Conservation (phyloP, 1,139 yeast genomes). For the Protomyces lactucae-debilis region DNA sequence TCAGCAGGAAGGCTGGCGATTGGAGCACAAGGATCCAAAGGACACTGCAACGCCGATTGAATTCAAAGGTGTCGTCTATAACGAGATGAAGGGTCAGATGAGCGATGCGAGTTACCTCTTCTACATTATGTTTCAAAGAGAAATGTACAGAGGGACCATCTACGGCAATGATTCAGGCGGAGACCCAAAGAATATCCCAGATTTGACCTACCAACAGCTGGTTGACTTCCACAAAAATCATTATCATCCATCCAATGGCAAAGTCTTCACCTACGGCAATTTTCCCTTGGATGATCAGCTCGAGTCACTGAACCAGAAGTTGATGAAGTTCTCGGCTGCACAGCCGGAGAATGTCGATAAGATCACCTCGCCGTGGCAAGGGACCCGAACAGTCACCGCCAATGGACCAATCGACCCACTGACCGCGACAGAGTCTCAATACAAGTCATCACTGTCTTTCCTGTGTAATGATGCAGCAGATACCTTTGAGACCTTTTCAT, state of each 20-base stretch:
- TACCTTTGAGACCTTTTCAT: constrained; percentile 62
- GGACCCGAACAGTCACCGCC: constrained; percentile 42
- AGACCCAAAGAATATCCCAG: constrained; percentile 76
- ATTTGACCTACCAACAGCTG: constrained; percentile 67
- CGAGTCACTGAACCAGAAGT: constrained; percentile 51
- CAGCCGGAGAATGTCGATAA: constrained; percentile 31
- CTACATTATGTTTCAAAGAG: constrained; percentile 75
- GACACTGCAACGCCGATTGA: constrained; percentile 58
- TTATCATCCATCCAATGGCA: constrained; percentile 88
- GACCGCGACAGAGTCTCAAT: constrained; percentile 65
- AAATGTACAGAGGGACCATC: constrained; percentile 44
- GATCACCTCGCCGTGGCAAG: constrained; percentile 40
- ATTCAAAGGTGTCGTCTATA: constrained; percentile 93
- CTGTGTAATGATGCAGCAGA: constrained; percentile 69
- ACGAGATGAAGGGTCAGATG: constrained; percentile 97
- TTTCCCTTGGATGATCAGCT: constrained; percentile 63
- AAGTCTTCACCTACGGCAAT: constrained; percentile 81
- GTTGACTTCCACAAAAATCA: constrained; percentile 64
- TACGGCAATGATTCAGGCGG: constrained; percentile 95
- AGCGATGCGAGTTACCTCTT: constrained; percentile 77
- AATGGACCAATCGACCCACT: constrained; percentile 82
- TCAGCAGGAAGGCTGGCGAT: constrained; percentile 96
- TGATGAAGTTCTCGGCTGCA: constrained; percentile 46
- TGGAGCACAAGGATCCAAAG: constrained; percentile 62
- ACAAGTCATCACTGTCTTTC: constrained; percentile 83